Base-by-base conservation (phyloP, 2,329 filamentous ascomycete species). In the Cladophialophora yegresii region DNA sequence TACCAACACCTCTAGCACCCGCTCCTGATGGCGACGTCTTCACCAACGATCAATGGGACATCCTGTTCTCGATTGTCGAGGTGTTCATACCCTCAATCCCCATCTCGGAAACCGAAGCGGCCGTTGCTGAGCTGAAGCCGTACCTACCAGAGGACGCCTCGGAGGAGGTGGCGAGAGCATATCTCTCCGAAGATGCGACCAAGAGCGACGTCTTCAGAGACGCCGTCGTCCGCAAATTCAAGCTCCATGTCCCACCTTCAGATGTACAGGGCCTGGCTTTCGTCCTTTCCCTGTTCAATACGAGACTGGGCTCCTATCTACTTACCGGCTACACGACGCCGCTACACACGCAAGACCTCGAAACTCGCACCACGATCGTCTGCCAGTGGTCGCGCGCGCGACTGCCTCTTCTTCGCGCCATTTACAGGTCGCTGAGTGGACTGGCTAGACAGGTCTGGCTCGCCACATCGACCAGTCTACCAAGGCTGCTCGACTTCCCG, bases 311-410 rank as follows among this genome's bases (percentile, higher is more conserved):
- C 28, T 83, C 84, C 1, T 73, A 87, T 10, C 72, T 86, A 7
- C 73, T 87, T 54, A 88, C 85, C 2, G 85, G 86, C 12, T 83
- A 82, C 45, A 76, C 80, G 2, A 83, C 81, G 0, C 81, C 83
- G 2, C 79, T 88, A 53, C 79, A 83, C 57, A 75, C 79, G 49
- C 84, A 87, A 63, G 80, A 85, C 0, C 72, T 85, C 8, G 76
- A 80, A 28, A 75, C 82, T n/a, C 82, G 85, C 6, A 81, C 86
- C 69, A 74, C 76, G 54, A 80, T 87, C 20, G 71, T 88, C 4
- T 75, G 78, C 13, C 73, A 75, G 56, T 88, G 86, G 86, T 74
- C 78, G 2, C 77, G 73, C 1, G 83, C 85, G 1, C 79, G 82
- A 22, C 71, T 87, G 13, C 78, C 83, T 2, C 75, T 82, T 1